Percentiles rank a stretch among this genome's conserved stretches.
Conservation (phyloP, 441 rosid species). For the Pelargonium australe region DNA sequence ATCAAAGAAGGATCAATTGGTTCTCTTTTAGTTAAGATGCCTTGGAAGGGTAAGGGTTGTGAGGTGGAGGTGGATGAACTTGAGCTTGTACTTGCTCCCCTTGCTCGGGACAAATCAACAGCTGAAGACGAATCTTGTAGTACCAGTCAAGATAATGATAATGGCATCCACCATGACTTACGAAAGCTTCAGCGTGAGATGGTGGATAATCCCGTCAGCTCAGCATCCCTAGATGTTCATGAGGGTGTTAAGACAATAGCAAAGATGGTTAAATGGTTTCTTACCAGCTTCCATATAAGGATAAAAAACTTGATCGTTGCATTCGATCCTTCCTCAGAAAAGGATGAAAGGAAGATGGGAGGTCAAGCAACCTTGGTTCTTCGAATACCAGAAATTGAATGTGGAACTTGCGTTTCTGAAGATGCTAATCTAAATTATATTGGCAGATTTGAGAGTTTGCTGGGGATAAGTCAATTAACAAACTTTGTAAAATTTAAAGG, state of each 20-base stretch:
- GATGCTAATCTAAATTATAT: slow-evolving; percentile 34
- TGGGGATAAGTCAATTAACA: slow-evolving; percentile 63
- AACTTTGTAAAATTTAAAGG: slow-evolving; percentile 78
- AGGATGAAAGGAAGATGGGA: slow-evolving; percentile 31
- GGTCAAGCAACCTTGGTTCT: slow-evolving; percentile 53
- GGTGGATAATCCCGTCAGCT: slow-evolving; percentile 32
- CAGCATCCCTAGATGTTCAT: slow-evolving; percentile 63
- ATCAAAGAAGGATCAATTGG: slow-evolving; percentile 97
- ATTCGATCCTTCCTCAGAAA: slow-evolving; percentile 53
- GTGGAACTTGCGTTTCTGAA: slow-evolving; percentile 73
- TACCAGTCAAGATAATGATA: slow-evolving; percentile 30
- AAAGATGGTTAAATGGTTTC: slow-evolving; percentile 89
- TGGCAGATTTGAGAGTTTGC: slow-evolving; percentile 43
- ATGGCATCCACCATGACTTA: slow-evolving; percentile 24
- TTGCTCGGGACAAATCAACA: slow-evolving; percentile 25
- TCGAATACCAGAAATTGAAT: slow-evolving; percentile 61
- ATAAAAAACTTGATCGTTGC: slow-evolving; percentile 76
- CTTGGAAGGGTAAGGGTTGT: slow-evolving; percentile 77
- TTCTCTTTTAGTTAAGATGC: slow-evolving; percentile 73
- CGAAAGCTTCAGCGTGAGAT: slow-evolving; percentile 38
- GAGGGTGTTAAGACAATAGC: slow-evolving; percentile 99
- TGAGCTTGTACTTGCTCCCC: slow-evolving; percentile 74
- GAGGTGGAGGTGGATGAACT: slow-evolving; percentile 86
- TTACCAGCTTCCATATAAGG: slow-evolving; percentile 74
- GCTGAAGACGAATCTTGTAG: slow-evolving; percentile 31